Percentiles rank a stretch among this genome's conserved stretches.
Conservation (phyloP, 164 flowering plant species). For the Tetrastigma voinierianum region DNA sequence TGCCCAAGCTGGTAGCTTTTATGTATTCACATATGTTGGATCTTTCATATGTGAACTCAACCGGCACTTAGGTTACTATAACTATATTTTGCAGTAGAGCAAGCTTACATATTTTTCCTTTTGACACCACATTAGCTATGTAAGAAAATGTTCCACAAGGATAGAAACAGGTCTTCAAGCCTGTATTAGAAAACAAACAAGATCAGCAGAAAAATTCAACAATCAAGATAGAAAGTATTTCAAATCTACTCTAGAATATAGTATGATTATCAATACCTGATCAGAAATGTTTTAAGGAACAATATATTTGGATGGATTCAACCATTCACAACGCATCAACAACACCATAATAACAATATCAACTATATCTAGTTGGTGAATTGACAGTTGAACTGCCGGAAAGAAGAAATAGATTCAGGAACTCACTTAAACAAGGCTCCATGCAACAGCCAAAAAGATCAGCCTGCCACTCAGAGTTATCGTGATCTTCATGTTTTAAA, state of each 20-base stretch:
- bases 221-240: not conserved
- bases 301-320: not conserved
- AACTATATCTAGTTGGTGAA: not conserved
- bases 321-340: not conserved
- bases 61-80: not conserved
- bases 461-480: conserved; percentile 33
- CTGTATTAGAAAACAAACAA: conserved; percentile 17
- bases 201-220: not conserved
- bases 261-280: not conserved
- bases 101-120: conserved; percentile 39
- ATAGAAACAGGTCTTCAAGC: conserved; percentile 39
- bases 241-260: not conserved
- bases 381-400: not conserved
- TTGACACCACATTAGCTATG: conserved; percentile 32
- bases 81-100: not conserved
- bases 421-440: conserved; percentile 46
- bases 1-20: not conserved
- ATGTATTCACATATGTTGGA: not conserved
- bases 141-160: conserved; percentile 48
- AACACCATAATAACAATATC: not conserved
- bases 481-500: conserved; percentile 8
- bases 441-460: conserved; percentile 49
- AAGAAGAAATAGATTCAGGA: not conserved
- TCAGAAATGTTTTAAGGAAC: not conserved
- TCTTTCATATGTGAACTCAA: not conserved